Evolutionary conservation across 1,284 basidiomycete genomes (phyloP).

Genomic region (Farysia itapuensis): DNA sequence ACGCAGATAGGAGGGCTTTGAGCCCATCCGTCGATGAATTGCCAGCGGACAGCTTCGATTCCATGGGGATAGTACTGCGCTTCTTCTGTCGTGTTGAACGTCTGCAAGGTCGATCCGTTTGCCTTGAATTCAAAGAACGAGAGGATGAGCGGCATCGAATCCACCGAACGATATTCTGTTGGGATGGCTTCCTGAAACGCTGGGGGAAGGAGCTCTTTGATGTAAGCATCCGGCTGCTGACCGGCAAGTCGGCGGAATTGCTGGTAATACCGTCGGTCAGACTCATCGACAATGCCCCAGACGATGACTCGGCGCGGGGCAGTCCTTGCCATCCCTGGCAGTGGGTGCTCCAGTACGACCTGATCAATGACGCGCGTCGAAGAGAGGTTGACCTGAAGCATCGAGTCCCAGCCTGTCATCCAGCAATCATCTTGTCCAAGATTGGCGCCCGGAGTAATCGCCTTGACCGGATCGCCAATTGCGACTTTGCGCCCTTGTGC

Average conservation of each 20-base stretch:
- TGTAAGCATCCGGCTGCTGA: conserved; percentile 4
- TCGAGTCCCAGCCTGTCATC: conserved; percentile 30
- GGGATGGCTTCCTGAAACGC: conserved; percentile 10
- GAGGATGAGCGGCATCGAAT: conserved; percentile 15
- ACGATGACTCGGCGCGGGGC: conserved; percentile 21
- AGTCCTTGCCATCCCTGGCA: conserved; percentile 19
- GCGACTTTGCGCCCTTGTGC: conserved; percentile 26
- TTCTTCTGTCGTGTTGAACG: conserved; percentile 17
- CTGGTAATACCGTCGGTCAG: conserved; percentile 11
- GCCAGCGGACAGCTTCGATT: conserved; percentile 13
- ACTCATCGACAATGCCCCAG: conserved; percentile 19
- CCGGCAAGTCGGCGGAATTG: conserved; percentile 12
- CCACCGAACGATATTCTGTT: conserved; percentile 3
- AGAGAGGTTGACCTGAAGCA: conserved; percentile 18
- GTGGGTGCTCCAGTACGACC: conserved; percentile 21
- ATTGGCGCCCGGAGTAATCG: conserved; percentile 22
- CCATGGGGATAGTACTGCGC: conserved; percentile 16
- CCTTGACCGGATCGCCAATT: conserved; percentile 29
- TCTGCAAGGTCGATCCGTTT: conserved; percentile 21
- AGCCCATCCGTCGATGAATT: conserved; percentile 29
- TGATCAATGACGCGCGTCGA: conserved; percentile 23
- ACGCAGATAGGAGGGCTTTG: conserved; percentile 22
- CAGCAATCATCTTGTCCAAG: conserved; percentile 16
- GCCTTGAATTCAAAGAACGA: conserved; percentile 18
- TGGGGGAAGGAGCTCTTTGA: conserved; percentile 4